Evolutionary conservation across 2,329 filamentous ascomycete species (phyloP).

Genomic region (Stagonosporopsis tanaceti): DNA sequence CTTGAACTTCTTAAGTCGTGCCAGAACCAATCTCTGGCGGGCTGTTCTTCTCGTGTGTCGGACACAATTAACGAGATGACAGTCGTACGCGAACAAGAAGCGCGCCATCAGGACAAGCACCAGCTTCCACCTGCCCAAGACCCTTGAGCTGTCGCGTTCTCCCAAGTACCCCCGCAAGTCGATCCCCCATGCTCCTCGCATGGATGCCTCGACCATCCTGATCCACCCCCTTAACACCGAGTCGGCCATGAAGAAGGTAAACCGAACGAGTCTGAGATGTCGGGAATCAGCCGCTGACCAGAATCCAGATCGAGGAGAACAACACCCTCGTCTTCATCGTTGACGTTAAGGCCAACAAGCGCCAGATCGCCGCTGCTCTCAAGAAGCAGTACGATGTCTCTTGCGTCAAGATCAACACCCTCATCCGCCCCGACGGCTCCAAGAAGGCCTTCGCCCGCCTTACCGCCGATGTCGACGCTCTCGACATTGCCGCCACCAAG

Average conservation of each 20-base stretch:
- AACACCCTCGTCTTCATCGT: constrained; percentile 99
- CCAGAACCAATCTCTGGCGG: constrained; percentile 62
- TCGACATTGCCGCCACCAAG: constrained; percentile 99
- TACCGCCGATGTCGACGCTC: constrained; percentile 94
- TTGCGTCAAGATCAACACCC: constrained; percentile 98
- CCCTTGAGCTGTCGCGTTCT: constrained; percentile 84
- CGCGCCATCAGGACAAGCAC: constrained; percentile 90
- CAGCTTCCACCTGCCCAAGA: constrained; percentile 98
- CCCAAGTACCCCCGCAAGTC: constrained; percentile 98
- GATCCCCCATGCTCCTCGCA: constrained; percentile 84
- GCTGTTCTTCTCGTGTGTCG: constrained; percentile 54
- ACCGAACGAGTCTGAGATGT: not conserved
- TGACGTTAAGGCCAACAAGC: constrained; percentile 92
- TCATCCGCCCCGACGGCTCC: constrained; percentile 94
- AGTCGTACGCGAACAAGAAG: constrained; percentile 83
- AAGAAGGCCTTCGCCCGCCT: constrained; percentile 99
- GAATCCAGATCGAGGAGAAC: constrained; percentile 88
- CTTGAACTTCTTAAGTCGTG: constrained; percentile 55
- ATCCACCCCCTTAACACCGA: constrained; percentile 98
- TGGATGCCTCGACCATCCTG: constrained; percentile 98
- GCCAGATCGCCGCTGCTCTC: constrained; percentile 96
- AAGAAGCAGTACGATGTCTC: constrained; percentile 99
- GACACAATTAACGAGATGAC: constrained; percentile 52
- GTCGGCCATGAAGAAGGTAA: constrained; percentile 95
- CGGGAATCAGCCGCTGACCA: not conserved